Evolutionary conservation across 148 eudicot species (phyloP).

Genomic region (Chenopodium album): DNA sequence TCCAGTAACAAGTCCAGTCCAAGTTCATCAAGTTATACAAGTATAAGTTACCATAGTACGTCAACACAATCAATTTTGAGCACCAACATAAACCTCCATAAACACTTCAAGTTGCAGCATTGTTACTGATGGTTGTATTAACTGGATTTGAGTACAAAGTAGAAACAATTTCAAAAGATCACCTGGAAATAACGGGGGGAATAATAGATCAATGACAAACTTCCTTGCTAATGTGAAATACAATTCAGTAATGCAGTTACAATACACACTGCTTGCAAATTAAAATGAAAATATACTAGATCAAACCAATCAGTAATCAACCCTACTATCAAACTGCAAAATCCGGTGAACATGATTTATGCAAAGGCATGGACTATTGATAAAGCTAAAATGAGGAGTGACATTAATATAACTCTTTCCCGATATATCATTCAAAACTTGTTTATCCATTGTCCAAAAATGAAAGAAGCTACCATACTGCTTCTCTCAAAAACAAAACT

Average conservation of each 20-base stretch:
- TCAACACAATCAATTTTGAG: neutral
- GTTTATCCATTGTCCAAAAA: neutral
- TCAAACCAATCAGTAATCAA: neutral
- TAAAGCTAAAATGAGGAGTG: neutral
- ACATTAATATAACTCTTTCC: neutral
- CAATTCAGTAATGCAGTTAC: neutral
- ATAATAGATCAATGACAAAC: neutral
- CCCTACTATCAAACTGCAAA: neutral
- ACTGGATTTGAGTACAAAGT: neutral
- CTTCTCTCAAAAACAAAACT: too few species aligned
- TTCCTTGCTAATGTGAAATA: slow-evolving; percentile 8
- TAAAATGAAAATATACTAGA: neutral
- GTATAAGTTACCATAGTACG: slow-evolving; percentile 6
- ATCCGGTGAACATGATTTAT: neutral
- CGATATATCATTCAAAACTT: neutral
- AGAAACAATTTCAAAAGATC: slow-evolving; percentile 12
- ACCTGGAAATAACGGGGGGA: slow-evolving; percentile 10
- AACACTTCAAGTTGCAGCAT: slow-evolving; percentile 16
- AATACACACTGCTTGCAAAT: neutral
- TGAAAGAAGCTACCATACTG: neutral
- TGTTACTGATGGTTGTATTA: slow-evolving; percentile 1
- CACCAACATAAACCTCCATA: slow-evolving; percentile 10
- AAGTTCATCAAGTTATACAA: slow-evolving; percentile 18
- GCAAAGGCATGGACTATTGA: neutral
- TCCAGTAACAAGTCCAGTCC: slow-evolving; percentile 6